These are phyloP conservation scores for Emergomyces pasteurianus DNA, from an alignment of 2,329 filamentous ascomycete species.

Conservation along the genomic window DNA sequence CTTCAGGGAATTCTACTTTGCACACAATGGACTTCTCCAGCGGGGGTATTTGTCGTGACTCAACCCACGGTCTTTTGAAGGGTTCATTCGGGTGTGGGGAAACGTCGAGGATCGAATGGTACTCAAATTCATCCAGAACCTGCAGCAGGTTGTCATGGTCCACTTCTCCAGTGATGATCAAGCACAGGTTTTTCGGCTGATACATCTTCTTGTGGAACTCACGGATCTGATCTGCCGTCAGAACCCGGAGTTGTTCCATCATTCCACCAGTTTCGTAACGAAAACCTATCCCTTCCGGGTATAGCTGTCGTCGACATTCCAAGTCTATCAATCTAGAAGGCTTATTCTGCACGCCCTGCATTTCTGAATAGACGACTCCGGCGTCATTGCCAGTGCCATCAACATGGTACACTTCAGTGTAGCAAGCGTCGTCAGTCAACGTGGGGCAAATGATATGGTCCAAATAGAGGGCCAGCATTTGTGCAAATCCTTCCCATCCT, in stretches of 20 bases:
- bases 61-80: slow-evolving; percentile 83
- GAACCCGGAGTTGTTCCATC: slow-evolving; percentile 76
- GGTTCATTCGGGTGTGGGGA: slow-evolving; percentile 63
- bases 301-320: slow-evolving; percentile 64
- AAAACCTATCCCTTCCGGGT: slow-evolving; percentile 82
- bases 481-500: slow-evolving; percentile 92
- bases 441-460: slow-evolving; percentile 89
- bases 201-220: slow-evolving; percentile 96
- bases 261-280: slow-evolving; percentile 97
- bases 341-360: slow-evolving; percentile 88
- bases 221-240: slow-evolving; percentile 85
- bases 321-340: slow-evolving; percentile 80
- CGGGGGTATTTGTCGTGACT: slow-evolving; percentile 65
- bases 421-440: slow-evolving; percentile 81
- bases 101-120: slow-evolving; percentile 67
- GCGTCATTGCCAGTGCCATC: slow-evolving; percentile 91
- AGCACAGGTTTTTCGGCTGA: slow-evolving; percentile 85
- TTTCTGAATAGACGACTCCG: slow-evolving; percentile 95
- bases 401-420: slow-evolving; percentile 93
- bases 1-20: slow-evolving; percentile 84
- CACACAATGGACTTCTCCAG: slow-evolving; percentile 62
- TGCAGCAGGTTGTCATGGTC: slow-evolving; percentile 68
- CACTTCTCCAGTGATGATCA: slow-evolving; percentile 85
- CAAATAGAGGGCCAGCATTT: slow-evolving; percentile 87
- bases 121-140: slow-evolving; percentile 79